Conservation (phyloP, 176 grass and related monocot species). For the Melocanna baccifera region DNA sequence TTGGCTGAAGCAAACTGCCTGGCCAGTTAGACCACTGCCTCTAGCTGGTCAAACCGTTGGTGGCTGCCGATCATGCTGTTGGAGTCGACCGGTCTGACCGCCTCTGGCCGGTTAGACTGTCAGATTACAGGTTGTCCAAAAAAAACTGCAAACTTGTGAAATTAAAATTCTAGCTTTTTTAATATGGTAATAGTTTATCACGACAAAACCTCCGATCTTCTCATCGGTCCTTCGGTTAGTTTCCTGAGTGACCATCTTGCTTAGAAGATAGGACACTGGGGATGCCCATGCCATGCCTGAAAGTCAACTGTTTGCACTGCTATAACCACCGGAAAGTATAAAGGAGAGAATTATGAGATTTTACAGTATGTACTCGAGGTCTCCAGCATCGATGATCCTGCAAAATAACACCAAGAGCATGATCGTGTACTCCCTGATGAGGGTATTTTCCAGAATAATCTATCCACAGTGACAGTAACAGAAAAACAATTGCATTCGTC, state of each 20-base stretch:
- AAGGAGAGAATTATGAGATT: background rate
- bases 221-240: too few species aligned
- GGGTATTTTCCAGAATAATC: background rate
- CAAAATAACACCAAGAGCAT: background rate
- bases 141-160: too few species aligned
- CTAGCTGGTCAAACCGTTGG: too few species aligned
- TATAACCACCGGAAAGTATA: background rate
- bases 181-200: too few species aligned
- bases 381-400: background rate
- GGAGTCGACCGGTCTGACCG: too few species aligned
- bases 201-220: too few species aligned
- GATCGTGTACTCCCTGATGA: background rate
- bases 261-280: background rate
- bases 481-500: background rate
- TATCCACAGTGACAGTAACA: background rate
- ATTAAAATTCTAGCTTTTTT: too few species aligned
- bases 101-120: too few species aligned
- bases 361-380: background rate
- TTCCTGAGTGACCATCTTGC: background rate
- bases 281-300: constrained; percentile 14
- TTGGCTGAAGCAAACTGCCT: too few species aligned
- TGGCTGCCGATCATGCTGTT: too few species aligned
- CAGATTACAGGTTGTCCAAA: too few species aligned
- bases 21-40: too few species aligned
- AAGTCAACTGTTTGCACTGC: background rate